Conservation (phyloP, 2,329 filamentous ascomycete genomes). For the Arthrocladium fulminans region DNA sequence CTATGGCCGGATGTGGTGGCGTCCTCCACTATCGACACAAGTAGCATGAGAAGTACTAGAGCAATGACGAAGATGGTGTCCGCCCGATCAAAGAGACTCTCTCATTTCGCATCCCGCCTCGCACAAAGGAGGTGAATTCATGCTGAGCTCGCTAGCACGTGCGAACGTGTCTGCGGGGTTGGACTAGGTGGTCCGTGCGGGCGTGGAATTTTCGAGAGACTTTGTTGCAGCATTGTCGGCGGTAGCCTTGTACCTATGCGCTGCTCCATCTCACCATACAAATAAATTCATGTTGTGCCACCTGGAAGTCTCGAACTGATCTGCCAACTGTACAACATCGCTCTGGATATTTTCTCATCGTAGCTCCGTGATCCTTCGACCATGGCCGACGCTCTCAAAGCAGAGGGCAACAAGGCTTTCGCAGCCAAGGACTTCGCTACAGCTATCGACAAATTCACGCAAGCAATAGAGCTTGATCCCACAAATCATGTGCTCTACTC, state of each 20-base stretch:
- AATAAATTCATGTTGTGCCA: not conserved
- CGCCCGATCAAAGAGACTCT: no score
- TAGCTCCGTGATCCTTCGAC: not conserved
- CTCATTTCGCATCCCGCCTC: not conserved
- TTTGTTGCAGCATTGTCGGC: conserved; percentile 3
- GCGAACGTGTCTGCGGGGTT: not conserved
- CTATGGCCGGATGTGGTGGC: no score
- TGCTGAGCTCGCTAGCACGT: not conserved
- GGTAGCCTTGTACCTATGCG: not conserved
- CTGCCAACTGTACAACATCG: not conserved
- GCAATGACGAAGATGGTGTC: no score
- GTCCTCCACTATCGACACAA: no score
- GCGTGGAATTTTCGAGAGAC: not conserved
- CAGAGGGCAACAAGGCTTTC: conserved; percentile 97
- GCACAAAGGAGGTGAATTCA: not conserved
- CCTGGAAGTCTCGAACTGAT: not conserved
- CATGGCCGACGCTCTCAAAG: conserved; percentile 79
- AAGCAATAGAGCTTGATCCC: conserved; percentile 82
- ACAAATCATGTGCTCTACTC: conserved; percentile 95
- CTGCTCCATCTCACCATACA: not conserved
- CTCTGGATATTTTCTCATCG: not conserved
- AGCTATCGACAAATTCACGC: conserved; percentile 88
- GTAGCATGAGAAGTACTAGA: no score
- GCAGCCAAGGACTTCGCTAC: conserved; percentile 93
- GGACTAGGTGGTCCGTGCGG: not conserved